Conservation (phyloP, 257 asterid genomes). For the Thymus mandschuricus region DNA sequence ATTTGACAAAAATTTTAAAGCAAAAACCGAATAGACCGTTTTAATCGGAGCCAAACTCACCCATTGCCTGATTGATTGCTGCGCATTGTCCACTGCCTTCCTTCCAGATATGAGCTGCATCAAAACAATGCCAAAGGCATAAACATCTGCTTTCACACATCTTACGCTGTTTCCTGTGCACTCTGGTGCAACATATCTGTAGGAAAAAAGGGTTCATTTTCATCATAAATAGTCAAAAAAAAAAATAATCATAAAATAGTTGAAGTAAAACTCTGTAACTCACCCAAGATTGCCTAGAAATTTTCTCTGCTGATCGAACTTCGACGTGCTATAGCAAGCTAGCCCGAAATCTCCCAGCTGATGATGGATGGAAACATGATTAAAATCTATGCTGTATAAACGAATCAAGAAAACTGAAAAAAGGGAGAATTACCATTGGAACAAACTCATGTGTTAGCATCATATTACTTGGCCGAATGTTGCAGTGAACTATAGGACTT, state of each 20-base stretch:
- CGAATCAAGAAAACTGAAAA: background rate
- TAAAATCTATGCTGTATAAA: background rate
- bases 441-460: constrained; percentile 63
- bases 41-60: constrained; percentile 34
- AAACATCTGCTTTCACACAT: constrained; percentile 62
- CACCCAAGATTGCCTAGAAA: constrained; percentile 56
- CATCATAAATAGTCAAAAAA: too few species aligned
- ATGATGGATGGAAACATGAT: constrained; percentile 11
- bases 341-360: constrained; percentile 80
- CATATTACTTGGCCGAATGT: constrained; percentile 68
- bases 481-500: constrained; percentile 69
- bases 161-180: constrained; percentile 52
- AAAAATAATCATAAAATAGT: too few species aligned
- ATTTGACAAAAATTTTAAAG: too few species aligned
- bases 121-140: constrained; percentile 66
- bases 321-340: constrained; percentile 53
- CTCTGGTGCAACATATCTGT: constrained; percentile 82
- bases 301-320: constrained; percentile 38
- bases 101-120: constrained; percentile 74
- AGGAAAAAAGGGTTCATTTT: background rate
- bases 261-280: constrained; percentile 24
- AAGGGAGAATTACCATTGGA: constrained; percentile 58
- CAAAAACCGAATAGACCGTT: too few species aligned
- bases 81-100: constrained; percentile 46
- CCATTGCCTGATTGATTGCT: constrained; percentile 61